These are phyloP conservation scores for Leishmania guyanensis DNA, from an alignment of 208 protist genomes.

Conservation along the genomic window DNA sequence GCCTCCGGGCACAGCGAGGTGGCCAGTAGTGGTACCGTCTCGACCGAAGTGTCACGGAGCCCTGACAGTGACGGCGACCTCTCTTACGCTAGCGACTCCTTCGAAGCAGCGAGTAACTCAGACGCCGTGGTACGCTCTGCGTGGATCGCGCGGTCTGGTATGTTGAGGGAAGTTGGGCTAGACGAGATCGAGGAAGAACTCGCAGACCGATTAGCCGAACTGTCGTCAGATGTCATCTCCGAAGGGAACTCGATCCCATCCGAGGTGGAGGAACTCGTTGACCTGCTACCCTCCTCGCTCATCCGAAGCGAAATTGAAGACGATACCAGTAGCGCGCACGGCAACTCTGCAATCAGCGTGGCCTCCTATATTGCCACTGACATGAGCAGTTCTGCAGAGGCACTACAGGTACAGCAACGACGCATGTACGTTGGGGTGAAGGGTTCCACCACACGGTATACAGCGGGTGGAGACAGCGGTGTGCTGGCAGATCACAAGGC, in stretches of 20 bases:
- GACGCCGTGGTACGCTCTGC: background rate
- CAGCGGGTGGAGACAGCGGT: background rate
- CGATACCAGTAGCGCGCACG: background rate
- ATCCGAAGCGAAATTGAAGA: conserved; percentile 25
- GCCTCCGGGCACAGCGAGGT: background rate
- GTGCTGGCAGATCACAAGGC: background rate
- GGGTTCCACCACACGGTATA: background rate
- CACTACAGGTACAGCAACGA: conserved; percentile 9
- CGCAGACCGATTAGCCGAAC: conserved; percentile 16
- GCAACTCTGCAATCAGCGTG: background rate
- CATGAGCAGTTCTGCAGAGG: conserved; percentile 10
- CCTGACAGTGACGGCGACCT: background rate
- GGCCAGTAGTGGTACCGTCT: conserved; percentile 4
- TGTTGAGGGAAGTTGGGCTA: conserved; percentile 5
- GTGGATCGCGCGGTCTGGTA: background rate
- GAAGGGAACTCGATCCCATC: conserved; percentile 15
- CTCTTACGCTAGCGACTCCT: conserved; percentile 7
- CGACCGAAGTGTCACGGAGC: background rate
- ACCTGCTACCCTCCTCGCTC: conserved; percentile 28
- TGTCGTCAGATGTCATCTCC: conserved; percentile 24
- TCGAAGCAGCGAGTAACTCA: background rate
- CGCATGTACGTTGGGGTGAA: conserved; percentile 16
- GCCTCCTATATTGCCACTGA: conserved; percentile 11
- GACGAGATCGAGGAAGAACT: conserved; percentile 37
- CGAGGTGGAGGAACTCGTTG: conserved; percentile 30